Evolutionary conservation across 208 protist species (phyloP).

Genomic region (Crithidia fasciculata): DNA sequence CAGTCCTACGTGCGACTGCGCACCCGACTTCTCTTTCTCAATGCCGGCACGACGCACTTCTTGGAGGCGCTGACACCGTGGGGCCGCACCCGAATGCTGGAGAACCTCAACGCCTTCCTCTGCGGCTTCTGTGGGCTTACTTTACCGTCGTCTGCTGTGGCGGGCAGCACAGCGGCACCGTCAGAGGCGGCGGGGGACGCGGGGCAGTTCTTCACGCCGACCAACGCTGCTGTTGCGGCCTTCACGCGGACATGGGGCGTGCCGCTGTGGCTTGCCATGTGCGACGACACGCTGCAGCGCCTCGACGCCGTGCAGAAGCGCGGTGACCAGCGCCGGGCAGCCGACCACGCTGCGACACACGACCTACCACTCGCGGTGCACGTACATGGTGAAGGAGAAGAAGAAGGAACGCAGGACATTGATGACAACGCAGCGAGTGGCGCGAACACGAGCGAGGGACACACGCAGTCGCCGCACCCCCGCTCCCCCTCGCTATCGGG

Average conservation of each 20-base stretch:
- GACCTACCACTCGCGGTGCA: background rate
- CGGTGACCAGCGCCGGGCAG: constrained; percentile 1
- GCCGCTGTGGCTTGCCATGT: constrained; percentile 67
- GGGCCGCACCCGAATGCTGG: constrained; percentile 38
- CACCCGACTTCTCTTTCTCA: constrained; percentile 44
- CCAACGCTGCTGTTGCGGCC: constrained; percentile 29
- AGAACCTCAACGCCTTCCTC: constrained; percentile 42
- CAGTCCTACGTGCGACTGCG: constrained; percentile 60
- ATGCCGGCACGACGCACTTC: constrained; percentile 55
- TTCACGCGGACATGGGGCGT: constrained; percentile 65
- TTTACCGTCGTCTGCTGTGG: background rate
- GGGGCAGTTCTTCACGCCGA: constrained; percentile 16
- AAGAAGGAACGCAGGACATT: background rate
- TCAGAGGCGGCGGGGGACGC: background rate
- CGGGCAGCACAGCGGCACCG: background rate
- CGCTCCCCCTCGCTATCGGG: background rate
- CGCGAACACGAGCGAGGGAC: background rate
- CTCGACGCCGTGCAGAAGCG: constrained; percentile 17
- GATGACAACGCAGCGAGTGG: background rate
- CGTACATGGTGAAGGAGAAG: background rate
- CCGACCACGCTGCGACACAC: background rate
- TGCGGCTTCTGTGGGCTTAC: constrained; percentile 31
- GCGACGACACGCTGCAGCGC: constrained; percentile 37
- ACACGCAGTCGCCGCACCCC: background rate
- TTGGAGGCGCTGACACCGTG: constrained; percentile 50